A percentile compares a stretch with the other conserved stretches of the same genome.
These are phyloP conservation scores for Lactifluus echinatus DNA, from an alignment of 768 basidiomycete genomes.

Conservation along the genomic window DNA sequence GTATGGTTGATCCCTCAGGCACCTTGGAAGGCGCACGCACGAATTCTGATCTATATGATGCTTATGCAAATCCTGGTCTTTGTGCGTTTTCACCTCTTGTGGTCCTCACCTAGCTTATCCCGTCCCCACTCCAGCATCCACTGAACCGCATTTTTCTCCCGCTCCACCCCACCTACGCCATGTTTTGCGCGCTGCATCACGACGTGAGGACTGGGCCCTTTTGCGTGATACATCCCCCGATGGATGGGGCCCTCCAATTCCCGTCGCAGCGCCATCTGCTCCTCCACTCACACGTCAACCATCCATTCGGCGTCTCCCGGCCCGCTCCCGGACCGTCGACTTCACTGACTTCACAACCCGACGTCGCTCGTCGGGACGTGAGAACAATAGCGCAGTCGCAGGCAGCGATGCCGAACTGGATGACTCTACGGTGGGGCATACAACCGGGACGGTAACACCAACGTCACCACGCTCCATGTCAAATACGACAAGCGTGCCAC, in stretches of 20 bases:
- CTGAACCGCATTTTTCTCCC: slow-evolving; percentile 2
- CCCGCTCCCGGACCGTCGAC: slow-evolving; percentile 47
- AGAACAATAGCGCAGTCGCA: slow-evolving; percentile 18
- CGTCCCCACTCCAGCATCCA: background rate
- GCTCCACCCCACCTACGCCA: slow-evolving; percentile 10
- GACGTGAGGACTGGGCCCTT: slow-evolving; percentile 15
- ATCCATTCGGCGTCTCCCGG: slow-evolving; percentile 47
- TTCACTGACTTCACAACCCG: slow-evolving; percentile 67
- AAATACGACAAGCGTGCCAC: slow-evolving; percentile 10
- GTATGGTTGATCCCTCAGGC: slow-evolving; percentile 31
- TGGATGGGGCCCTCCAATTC: slow-evolving; percentile 11
- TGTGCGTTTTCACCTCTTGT: slow-evolving; percentile 2
- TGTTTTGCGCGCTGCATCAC: slow-evolving; percentile 2
- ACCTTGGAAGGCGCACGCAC: slow-evolving; percentile 46
- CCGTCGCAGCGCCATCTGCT: slow-evolving; percentile 3
- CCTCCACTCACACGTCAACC: slow-evolving; percentile 43
- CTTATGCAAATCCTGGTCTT: slow-evolving; percentile 30
- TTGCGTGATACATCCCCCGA: slow-evolving; percentile 12
- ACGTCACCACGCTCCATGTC: slow-evolving; percentile 1
- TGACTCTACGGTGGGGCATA: background rate
- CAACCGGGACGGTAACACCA: background rate
- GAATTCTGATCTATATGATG: slow-evolving; percentile 58
- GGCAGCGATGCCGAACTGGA: slow-evolving; percentile 13
- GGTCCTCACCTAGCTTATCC: background rate
- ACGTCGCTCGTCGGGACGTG: slow-evolving; percentile 44